Evolutionary conservation across 805 yeast species (phyloP), one percentile per base, ranked within the genome.

Genomic region (Kuraishia ogatae): DNA sequence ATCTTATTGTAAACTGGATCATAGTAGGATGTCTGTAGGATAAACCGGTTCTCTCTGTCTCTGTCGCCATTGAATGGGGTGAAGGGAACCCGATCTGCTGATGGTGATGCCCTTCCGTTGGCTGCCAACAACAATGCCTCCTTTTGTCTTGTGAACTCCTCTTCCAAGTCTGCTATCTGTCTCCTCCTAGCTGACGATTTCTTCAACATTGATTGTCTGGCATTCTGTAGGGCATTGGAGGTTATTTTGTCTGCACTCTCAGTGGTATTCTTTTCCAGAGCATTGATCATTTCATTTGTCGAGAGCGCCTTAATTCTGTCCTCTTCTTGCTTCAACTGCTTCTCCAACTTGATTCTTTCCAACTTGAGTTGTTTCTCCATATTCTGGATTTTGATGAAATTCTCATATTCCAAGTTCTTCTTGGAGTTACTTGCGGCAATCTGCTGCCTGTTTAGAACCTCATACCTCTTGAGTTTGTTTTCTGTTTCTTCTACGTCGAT

Each of bases 41-140:
- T 71, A 69, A 82, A 91, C 28, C 79, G 75, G 54, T 76, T 75
- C 23, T 74, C 69, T 7, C 72, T 58, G 56, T 86, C 84, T 58
- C 94, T 77, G 70, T 93, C 98, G 50, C 97, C 97, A 64, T 85
- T 84, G 71, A 93, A 93, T 8, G 98, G 98, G 11, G 98, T 91
- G 68, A 92, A 93, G 19, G 98, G 98, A 5, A 64, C 53, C 43
- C 17, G 15, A 17, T 35, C 43, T 11, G 43, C 43, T 22, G 59
- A 57, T 11, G 58, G 55, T 29, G 51, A 56, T 13, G 50, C 56
- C 53, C 66, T 62, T 48, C 60, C 62, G n/a, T 17, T 46, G 7
- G 62, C 57, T 43, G 64, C 63, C 19, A 58, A 61, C 17, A 63
- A 50, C 11, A 70, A 61, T 6, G 62, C 60, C 39, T 65, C 66